Conservation (phyloP, 2,329 filamentous ascomycete species). For the Rhynchosporium graminicola region DNA sequence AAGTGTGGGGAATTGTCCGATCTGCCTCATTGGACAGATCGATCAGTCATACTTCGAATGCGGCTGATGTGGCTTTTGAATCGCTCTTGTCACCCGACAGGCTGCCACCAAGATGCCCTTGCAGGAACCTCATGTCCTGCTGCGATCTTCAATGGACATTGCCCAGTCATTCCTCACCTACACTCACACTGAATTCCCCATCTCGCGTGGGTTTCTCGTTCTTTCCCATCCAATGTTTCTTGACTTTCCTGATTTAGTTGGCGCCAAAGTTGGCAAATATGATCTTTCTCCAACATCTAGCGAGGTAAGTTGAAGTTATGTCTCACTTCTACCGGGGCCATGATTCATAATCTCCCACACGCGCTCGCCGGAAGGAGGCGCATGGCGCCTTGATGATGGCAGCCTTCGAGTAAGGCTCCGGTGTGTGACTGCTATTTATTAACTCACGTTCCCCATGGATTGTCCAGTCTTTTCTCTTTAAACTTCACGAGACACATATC, state of each 20-base stretch:
- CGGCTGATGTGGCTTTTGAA: constrained; percentile 29
- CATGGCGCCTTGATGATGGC: constrained; percentile 24
- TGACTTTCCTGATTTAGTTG: constrained; percentile 47
- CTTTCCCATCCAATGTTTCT: constrained; percentile 18
- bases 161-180: constrained; percentile 1
- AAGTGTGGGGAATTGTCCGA: constrained; percentile 19
- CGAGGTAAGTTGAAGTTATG: constrained; percentile 25
- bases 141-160: background rate
- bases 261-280: background rate
- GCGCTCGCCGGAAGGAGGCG: constrained; percentile 30
- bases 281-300: background rate
- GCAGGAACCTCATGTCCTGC: constrained; percentile 10
- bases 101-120: constrained; percentile 20
- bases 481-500: constrained; percentile 10
- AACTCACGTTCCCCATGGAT: constrained; percentile 21
- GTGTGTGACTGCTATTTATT: constrained; percentile 35
- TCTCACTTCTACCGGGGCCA: constrained; percentile 27
- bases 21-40: constrained; percentile 15
- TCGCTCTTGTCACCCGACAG: constrained; percentile 30
- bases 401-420: constrained; percentile 28
- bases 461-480: constrained; percentile 22
- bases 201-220: background rate
- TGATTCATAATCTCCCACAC: constrained; percentile 35
- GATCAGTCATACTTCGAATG: constrained; percentile 28
- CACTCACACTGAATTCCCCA: constrained; percentile 7